These are phyloP conservation scores for Ogataea parapolymorpha DNA, from an alignment of 805 yeast genomes.

Conservation along the genomic window DNA sequence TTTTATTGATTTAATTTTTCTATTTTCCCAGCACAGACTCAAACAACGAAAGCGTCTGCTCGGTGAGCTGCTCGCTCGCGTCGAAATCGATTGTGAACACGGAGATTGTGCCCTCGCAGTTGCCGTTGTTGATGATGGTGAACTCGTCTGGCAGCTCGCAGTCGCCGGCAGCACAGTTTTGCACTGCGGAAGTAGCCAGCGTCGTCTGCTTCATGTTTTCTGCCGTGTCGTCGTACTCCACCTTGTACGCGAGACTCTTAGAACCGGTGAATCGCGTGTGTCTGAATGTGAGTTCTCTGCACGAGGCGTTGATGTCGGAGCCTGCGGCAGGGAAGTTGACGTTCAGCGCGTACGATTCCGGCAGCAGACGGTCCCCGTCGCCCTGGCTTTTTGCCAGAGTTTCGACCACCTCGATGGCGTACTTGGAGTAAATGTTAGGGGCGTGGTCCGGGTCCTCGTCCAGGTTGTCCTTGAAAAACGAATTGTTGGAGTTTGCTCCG, in stretches of 20 bases:
- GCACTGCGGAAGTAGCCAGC: slow-evolving; percentile 21
- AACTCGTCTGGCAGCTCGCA: slow-evolving; percentile 43
- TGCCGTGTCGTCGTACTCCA: slow-evolving; percentile 40
- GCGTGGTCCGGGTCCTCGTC: slow-evolving; percentile 40
- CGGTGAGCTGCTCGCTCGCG: slow-evolving; percentile 24
- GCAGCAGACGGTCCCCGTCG: slow-evolving; percentile 37
- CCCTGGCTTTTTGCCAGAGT: slow-evolving; percentile 38
- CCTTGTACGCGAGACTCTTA: slow-evolving; percentile 31
- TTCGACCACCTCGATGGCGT: slow-evolving; percentile 39
- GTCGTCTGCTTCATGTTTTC: slow-evolving; percentile 26
- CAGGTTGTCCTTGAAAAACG: slow-evolving; percentile 45
- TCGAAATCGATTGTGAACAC: slow-evolving; percentile 49
- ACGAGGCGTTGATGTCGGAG: slow-evolving; percentile 33
- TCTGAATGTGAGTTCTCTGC: slow-evolving; percentile 42
- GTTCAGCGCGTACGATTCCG: slow-evolving; percentile 43
- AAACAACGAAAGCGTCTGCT: slow-evolving; percentile 14
- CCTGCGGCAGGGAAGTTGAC: slow-evolving; percentile 50
- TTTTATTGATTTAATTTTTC: background rate
- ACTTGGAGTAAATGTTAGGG: slow-evolving; percentile 43
- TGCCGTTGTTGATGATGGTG: slow-evolving; percentile 26
- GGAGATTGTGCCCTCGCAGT: slow-evolving; percentile 43
- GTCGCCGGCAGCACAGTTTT: slow-evolving; percentile 39
- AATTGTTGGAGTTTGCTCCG: slow-evolving; percentile 48
- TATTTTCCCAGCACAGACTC: slow-evolving; percentile 12
- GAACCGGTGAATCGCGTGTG: slow-evolving; percentile 46